Evolutionary conservation across 2,329 filamentous ascomycete genomes (phyloP), one percentile per base, ranked within the genome.

Genomic region (Sporothrix globosa): DNA sequence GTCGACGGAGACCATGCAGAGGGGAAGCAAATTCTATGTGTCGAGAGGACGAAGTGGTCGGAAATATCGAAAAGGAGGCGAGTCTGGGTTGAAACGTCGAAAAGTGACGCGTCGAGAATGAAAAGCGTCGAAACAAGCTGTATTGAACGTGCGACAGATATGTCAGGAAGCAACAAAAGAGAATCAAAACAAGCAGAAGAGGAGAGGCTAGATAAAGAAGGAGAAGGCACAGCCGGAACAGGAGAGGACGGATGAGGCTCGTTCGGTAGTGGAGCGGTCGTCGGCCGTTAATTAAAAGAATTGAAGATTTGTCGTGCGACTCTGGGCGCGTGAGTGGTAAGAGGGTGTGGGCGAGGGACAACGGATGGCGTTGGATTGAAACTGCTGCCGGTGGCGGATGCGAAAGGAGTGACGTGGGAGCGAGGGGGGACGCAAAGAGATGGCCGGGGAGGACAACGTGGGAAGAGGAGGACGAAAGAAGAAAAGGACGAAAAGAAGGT

Each of bases 1-100:
- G 76, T 78, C 73, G 70, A 77, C 75, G 58, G 79, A 78, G 73
- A 79, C 80, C 82, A 83, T 84, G 77, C 50, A n/a, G 56, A 30
- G 27, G 19, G 56, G 56, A 60, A 34, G 66, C 11, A 10, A 27
- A 21, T 53, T 30, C 17, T 39, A 41, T 11, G 46, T 14, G 27
- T 27, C 30, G 21, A 19, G 34, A 56, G 30, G 44, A 21, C 7
- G 13, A 19, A 6, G 19, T 17, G 60, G 44, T 30, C 27, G 39
- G 27, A 21, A 30, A n/a, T 13, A n/a, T 11, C 39, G 58, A 52
- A 21, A 53, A 52, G 50, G 61, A 17, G 39, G 5, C 53, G 67
- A n/a, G n/a, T 24, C 46, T 46, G 34, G 9, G 14, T 50, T n/a
- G 27, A 21, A 27, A 44, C 27, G 27, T 30, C 27, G 27, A 3